Evolutionary conservation across 1,284 basidiomycete species (phyloP).

Genomic region (Lignosus rhinocerotis): DNA sequence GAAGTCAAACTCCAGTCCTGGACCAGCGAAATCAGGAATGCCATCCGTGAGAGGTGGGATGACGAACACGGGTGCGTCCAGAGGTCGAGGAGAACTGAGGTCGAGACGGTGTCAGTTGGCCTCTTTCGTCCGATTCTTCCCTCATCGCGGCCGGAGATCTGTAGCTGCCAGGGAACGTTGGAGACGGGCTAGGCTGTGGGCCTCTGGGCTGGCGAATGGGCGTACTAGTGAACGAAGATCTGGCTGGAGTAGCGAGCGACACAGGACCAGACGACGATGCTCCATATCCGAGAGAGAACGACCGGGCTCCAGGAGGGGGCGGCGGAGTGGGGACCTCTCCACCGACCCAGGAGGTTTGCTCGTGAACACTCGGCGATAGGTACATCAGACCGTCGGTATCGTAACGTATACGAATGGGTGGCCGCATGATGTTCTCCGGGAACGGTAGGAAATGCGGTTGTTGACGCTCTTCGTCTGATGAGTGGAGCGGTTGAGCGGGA

Average conservation of each 20-base stretch:
- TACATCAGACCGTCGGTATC: background rate
- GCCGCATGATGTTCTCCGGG: background rate
- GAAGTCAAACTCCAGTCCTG: too few species aligned
- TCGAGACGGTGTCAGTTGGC: background rate
- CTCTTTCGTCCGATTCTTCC: background rate
- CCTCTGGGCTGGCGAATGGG: background rate
- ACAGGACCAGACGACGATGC: background rate
- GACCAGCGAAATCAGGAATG: background rate
- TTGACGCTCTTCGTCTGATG: background rate
- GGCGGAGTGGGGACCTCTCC: background rate
- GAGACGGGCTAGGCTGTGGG: background rate
- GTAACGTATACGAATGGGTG: background rate
- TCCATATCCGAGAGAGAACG: background rate
- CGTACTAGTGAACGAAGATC: background rate
- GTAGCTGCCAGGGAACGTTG: background rate
- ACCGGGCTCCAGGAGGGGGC: background rate
- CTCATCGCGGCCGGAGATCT: background rate
- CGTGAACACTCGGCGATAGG: background rate
- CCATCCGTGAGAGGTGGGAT: background rate
- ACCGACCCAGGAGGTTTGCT: background rate
- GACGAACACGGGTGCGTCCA: background rate
- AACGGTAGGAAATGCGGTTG: background rate
- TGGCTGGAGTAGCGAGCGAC: background rate
- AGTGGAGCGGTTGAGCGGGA: background rate
- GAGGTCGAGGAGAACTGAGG: background rate